Evolutionary conservation across 805 yeast genomes (phyloP).

Genomic region (Metschnikowia baotianmanensis): DNA sequence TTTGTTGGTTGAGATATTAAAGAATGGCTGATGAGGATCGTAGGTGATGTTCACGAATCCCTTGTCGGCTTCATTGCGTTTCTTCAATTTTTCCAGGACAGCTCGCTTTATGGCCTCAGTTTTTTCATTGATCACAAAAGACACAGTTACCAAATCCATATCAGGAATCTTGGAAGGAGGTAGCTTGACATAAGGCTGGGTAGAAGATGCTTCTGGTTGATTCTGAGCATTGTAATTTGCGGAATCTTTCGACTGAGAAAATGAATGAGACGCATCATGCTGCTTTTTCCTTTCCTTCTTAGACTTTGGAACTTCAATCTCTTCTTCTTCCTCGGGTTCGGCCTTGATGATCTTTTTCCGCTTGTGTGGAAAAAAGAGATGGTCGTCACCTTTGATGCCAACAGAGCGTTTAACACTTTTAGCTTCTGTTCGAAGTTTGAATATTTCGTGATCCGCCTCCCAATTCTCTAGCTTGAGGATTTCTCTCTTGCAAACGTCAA

Average conservation of each 20-base stretch:
- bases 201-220: slow-evolving; percentile 29
- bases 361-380: slow-evolving; percentile 75
- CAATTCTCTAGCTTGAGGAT: slow-evolving; percentile 57
- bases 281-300: slow-evolving; percentile 17
- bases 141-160: slow-evolving; percentile 81
- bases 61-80: slow-evolving; percentile 65
- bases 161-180: slow-evolving; percentile 94
- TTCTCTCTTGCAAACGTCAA: slow-evolving; percentile 75
- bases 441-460: slow-evolving; percentile 62
- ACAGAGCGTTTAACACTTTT: slow-evolving; percentile 73
- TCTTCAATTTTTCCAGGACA: slow-evolving; percentile 80
- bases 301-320: slow-evolving; percentile 11
- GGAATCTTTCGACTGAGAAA: slow-evolving; percentile 15
- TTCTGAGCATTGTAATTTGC: slow-evolving; percentile 13
- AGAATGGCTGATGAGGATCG: slow-evolving; percentile 78
- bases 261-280: slow-evolving; percentile 15
- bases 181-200: slow-evolving; percentile 79
- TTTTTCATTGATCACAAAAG: slow-evolving; percentile 68
- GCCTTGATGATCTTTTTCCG: slow-evolving; percentile 49
- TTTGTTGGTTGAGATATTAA: slow-evolving; percentile 60
- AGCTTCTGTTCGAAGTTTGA: slow-evolving; percentile 68
- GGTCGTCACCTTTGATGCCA: slow-evolving; percentile 81
- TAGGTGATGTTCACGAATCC: slow-evolving; percentile 85
- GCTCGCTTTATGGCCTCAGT: slow-evolving; percentile 75
- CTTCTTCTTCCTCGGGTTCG: slow-evolving; percentile 35